A percentile compares a stretch with the other conserved stretches of the same genome.
phyloP scores from a whole-genome alignment of 768 basidiomycete species.

The Hortiboletus campestris region DNA sequence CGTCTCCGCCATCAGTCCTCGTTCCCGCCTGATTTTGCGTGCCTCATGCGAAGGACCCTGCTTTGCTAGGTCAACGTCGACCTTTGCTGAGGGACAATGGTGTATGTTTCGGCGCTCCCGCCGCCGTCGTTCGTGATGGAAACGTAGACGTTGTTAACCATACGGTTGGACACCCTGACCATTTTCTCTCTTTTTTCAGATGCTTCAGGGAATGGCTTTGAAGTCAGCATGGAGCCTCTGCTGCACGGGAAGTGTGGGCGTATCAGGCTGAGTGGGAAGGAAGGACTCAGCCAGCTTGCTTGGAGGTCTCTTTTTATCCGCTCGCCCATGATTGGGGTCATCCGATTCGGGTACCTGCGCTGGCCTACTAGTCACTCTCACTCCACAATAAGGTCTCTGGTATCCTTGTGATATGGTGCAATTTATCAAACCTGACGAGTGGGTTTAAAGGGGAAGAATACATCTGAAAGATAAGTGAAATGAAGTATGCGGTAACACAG shows the following conservation, averaged over 20 bases:
- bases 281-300: neutral
- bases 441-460: neutral
- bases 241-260: neutral
- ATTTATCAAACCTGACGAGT: neutral
- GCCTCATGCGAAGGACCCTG: too few relatives aligned
- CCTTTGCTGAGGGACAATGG: neutral
- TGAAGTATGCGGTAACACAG: too few relatives aligned
- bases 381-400: neutral
- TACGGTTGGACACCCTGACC: conserved; percentile 20
- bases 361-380: neutral
- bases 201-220: too few relatives aligned
- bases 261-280: neutral
- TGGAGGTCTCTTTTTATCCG: neutral
- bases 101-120: neutral
- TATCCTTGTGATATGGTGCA: neutral
- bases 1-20: conserved; percentile 10
- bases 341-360: neutral
- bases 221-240: neutral
- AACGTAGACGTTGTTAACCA: neutral
- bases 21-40: neutral
- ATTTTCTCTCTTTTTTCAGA: too few relatives aligned
- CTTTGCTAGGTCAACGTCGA: too few relatives aligned
- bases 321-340: neutral
- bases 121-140: conserved; percentile 7
- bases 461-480: too few relatives aligned